phyloP scores from a whole-genome alignment of 257 asterid genomes.

The Salvia hispanica region DNA sequence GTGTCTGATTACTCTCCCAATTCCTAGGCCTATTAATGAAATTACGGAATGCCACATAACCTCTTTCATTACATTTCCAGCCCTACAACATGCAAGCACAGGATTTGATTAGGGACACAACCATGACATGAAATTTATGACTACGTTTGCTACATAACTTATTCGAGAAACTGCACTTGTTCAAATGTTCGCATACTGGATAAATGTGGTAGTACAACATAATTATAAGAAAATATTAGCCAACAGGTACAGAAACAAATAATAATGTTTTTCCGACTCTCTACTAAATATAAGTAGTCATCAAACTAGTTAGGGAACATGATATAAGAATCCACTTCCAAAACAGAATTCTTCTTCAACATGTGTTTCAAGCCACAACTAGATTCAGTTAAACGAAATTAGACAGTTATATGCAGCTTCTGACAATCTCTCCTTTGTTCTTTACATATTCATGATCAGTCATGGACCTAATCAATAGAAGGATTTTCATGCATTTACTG shows the following conservation, averaged over 20 bases:
- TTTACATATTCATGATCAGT: conserved; percentile 6
- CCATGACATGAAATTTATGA: conserved; percentile 23
- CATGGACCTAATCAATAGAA: conserved; percentile 6
- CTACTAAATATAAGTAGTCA: conserved; percentile 19
- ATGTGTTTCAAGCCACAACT: conserved; percentile 8
- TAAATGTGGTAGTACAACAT: background rate
- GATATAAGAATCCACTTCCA: conserved; percentile 14
- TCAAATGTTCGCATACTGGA: background rate
- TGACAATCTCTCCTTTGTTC: background rate
- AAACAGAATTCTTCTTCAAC: background rate
- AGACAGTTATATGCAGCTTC: background rate
- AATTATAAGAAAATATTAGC: background rate
- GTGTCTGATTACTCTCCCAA: conserved; percentile 62
- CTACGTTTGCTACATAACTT: conserved; percentile 18
- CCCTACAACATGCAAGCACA: conserved; percentile 51
- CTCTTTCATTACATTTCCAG: conserved; percentile 94
- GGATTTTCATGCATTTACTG: conserved; percentile 19
- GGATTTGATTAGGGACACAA: conserved; percentile 29
- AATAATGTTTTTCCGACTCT: background rate
- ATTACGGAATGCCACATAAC: conserved; percentile 85
- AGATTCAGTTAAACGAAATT: conserved; percentile 3
- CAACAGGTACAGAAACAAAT: conserved; percentile 17
- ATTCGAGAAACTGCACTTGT: conserved; percentile 7
- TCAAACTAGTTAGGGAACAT: conserved; percentile 4
- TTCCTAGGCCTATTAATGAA: conserved; percentile 82